Evolutionary conservation across 306 rosid genomes (phyloP), one percentile per base, ranked within the genome.

Genomic region (Acmispon strigosus): DNA sequence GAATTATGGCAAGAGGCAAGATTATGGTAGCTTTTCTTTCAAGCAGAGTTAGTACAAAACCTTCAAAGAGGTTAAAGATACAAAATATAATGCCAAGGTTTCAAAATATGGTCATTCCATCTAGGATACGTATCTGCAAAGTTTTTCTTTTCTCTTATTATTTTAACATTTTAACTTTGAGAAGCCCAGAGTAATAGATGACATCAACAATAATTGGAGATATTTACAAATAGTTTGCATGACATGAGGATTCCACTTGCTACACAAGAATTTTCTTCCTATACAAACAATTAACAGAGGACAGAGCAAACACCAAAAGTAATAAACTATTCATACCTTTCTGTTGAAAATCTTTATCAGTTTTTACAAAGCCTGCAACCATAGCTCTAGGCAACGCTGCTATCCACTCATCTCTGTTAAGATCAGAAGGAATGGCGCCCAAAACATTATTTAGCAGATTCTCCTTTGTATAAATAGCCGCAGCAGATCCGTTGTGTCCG

Each of bases 401-500:
- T 56, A 89, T 66, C 99, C 97, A 95, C 74, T 95, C 99, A 52
- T 91, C 96, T 86, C 96, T 84, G 74, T 87, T 95, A 75, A 91
- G 97, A 84, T 95, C 96, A 2, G 88, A 58, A 45, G 99, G 97
- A 70, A 95, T 77, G 13, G 99, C 97, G 7, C 82, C 72, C 62
- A 95, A 75, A 66, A 91, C 84, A 66, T 85, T 91, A 84, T 79
- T 91, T 20, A 91, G 86, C 57, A 95, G 96, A 88, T 88, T 87
- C 83, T 91, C 99, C 93, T 91, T 95, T 2, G 99, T 2, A 84
- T 89, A 95, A 73, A 91, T 82, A 55, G 99, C 99, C 53, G 99
- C 99, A 43, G 96, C 97, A 82, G 99, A 73, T 70, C 99, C 99
- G 58, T 95, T 95, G 83, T 95, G 99, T 78, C 99, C 99, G 70